Evolutionary conservation across 2,329 filamentous ascomycete genomes (phyloP).

Genomic region (Talaromyces sp.): DNA sequence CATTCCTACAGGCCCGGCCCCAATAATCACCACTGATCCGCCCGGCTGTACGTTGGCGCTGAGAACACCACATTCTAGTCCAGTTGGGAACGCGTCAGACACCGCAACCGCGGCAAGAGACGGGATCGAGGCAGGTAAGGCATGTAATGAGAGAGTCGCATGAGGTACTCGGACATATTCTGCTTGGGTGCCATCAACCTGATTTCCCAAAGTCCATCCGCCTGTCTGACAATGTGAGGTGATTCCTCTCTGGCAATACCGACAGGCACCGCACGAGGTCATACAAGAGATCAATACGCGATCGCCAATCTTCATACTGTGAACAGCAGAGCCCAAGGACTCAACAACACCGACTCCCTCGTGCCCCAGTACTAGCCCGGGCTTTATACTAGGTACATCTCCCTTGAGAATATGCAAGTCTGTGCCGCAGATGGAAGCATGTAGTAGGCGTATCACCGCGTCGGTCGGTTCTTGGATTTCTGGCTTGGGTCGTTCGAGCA

Average conservation of each 20-base stretch:
- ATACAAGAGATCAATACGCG: slow-evolving; percentile 57
- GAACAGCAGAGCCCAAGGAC: slow-evolving; percentile 49
- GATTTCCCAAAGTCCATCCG: slow-evolving; percentile 60
- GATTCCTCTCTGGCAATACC: slow-evolving; percentile 56
- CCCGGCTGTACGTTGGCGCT: slow-evolving; percentile 57
- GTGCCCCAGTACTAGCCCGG: slow-evolving; percentile 55
- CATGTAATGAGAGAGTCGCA: slow-evolving; percentile 53
- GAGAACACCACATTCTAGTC: slow-evolving; percentile 57
- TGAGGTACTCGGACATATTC: slow-evolving; percentile 59
- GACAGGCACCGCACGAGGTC: slow-evolving; percentile 55
- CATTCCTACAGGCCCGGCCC: slow-evolving; percentile 60
- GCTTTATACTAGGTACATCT: slow-evolving; percentile 52
- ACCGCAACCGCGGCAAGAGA: slow-evolving; percentile 53
- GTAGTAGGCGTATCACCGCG: slow-evolving; percentile 52
- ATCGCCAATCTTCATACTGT: slow-evolving; percentile 54
- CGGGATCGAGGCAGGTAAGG: slow-evolving; percentile 47
- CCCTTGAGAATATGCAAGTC: slow-evolving; percentile 61
- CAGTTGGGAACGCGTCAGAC: slow-evolving; percentile 61
- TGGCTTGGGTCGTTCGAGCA: slow-evolving; percentile 50
- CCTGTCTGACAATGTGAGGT: slow-evolving; percentile 57
- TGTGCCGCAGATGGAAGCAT: slow-evolving; percentile 57
- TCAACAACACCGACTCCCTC: slow-evolving; percentile 57
- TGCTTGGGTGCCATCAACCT: slow-evolving; percentile 59
- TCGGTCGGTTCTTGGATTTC: slow-evolving; percentile 48
- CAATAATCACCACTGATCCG: slow-evolving; percentile 57